Percentiles rank a stretch among this genome's conserved stretches.
Conservation (phyloP, 257 asterid genomes). For the Plantago major region DNA sequence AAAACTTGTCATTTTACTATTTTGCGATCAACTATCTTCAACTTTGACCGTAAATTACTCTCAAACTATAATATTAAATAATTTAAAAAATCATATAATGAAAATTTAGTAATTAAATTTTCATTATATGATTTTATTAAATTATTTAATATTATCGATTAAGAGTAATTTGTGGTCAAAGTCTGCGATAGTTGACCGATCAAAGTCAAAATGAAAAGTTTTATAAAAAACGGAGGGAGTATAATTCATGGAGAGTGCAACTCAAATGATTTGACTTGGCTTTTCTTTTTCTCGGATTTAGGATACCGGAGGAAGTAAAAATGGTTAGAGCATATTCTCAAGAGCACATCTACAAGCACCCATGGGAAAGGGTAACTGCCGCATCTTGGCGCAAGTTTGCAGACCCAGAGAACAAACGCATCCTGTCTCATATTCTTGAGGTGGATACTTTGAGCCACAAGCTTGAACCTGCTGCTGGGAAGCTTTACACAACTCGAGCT, state of each 20-base stretch:
- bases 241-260: background rate
- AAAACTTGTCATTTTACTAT: no score
- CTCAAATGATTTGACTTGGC: background rate
- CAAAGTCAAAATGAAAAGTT: no score
- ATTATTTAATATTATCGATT: no score
- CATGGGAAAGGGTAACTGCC: slow-evolving; percentile 93
- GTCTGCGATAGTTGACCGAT: no score
- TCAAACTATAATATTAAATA: no score
- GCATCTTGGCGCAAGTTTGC: slow-evolving; percentile 97
- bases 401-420: slow-evolving; percentile 84
- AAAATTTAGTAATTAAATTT: no score
- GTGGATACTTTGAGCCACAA: slow-evolving; percentile 85
- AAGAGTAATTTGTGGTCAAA: no score
- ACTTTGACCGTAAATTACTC: no score
- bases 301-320: slow-evolving; percentile 5
- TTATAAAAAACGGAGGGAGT: no score
- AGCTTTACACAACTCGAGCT: slow-evolving; percentile 79
- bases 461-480: slow-evolving; percentile 62
- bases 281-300: background rate
- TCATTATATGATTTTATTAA: no score
- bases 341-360: slow-evolving; percentile 91
- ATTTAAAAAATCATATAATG: no score
- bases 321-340: slow-evolving; percentile 96
- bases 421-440: slow-evolving; percentile 77
- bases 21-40: no score